Conservation (phyloP, 768 basidiomycete species). For the Boletus rubroflammeus region DNA sequence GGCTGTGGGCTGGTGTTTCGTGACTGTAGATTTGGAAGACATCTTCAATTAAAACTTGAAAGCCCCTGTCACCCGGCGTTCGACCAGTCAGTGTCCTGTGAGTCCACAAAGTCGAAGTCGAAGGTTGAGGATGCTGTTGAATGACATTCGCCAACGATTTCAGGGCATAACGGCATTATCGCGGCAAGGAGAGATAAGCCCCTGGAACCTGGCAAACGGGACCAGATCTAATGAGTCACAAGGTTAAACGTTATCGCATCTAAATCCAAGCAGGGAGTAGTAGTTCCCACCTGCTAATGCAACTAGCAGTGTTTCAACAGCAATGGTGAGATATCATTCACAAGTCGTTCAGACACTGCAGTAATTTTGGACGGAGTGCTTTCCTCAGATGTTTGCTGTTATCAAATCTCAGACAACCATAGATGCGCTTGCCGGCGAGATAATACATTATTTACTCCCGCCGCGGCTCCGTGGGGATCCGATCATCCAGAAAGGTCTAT, state of each 20-base stretch:
- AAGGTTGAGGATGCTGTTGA: background rate
- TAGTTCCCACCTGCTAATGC: background rate
- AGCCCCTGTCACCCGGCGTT: background rate
- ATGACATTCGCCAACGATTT: background rate
- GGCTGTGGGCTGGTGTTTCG: slow-evolving; percentile 17
- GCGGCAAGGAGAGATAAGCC: background rate
- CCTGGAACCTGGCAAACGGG: background rate
- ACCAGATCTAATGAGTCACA: background rate
- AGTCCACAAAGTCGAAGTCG: background rate
- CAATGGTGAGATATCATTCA: background rate
- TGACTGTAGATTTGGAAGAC: slow-evolving; percentile 12
- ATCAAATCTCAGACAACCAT: background rate
- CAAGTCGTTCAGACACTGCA: background rate
- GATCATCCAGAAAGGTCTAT: background rate
- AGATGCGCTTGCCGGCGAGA: too few species aligned
- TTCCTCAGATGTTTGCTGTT: background rate
- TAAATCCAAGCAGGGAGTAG: background rate
- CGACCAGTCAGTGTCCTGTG: background rate
- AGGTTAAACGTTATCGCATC: background rate
- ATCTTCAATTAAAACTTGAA: slow-evolving; percentile 1
- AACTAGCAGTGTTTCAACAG: background rate
- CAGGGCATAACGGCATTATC: background rate
- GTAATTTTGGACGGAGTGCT: background rate
- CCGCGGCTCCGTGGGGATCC: background rate
- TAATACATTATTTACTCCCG: too few species aligned